These are phyloP conservation scores for Dacryopinax primogenitus DNA, from an alignment of 768 basidiomycete genomes.

Conservation along the genomic window DNA sequence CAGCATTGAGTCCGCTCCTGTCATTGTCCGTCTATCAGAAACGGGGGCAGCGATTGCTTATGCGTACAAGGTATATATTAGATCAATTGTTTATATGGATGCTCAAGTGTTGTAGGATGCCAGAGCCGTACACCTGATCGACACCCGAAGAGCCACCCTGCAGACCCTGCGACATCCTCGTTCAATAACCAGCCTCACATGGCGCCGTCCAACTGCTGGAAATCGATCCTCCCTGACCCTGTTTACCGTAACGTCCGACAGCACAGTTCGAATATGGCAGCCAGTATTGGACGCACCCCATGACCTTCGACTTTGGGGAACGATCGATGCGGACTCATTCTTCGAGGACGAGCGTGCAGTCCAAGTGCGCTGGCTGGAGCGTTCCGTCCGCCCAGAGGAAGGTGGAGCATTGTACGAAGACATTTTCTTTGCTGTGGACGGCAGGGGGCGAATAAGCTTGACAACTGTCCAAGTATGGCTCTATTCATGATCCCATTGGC, in stretches of 20 bases:
- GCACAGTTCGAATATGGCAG: conserved; percentile 69
- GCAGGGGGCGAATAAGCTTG: conserved; percentile 18
- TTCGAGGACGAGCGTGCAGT: conserved; percentile 18
- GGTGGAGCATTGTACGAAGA: conserved; percentile 21
- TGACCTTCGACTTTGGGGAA: conserved; percentile 69
- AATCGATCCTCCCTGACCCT: conserved; percentile 53
- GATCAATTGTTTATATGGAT: background rate
- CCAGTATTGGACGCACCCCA: conserved; percentile 80
- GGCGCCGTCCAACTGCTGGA: conserved; percentile 58
- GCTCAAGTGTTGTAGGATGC: conserved; percentile 34
- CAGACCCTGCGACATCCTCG: conserved; percentile 63
- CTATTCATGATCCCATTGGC: background rate
- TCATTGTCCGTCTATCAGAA: background rate
- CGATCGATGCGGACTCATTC: conserved; percentile 59
- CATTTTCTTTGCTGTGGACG: conserved; percentile 21
- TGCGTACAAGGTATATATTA: background rate
- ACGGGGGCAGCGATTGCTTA: background rate
- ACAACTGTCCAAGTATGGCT: conserved; percentile 21
- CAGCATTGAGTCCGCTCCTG: background rate
- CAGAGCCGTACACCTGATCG: conserved; percentile 49
- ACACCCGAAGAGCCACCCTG: conserved; percentile 57
- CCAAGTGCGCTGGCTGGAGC: background rate
- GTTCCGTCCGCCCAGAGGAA: conserved; percentile 13
- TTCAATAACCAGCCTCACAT: conserved; percentile 53
- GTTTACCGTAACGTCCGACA: conserved; percentile 73